Base-by-base conservation (phyloP, 192 early-diverging fungal species). In the Coemansia sp. region DNA sequence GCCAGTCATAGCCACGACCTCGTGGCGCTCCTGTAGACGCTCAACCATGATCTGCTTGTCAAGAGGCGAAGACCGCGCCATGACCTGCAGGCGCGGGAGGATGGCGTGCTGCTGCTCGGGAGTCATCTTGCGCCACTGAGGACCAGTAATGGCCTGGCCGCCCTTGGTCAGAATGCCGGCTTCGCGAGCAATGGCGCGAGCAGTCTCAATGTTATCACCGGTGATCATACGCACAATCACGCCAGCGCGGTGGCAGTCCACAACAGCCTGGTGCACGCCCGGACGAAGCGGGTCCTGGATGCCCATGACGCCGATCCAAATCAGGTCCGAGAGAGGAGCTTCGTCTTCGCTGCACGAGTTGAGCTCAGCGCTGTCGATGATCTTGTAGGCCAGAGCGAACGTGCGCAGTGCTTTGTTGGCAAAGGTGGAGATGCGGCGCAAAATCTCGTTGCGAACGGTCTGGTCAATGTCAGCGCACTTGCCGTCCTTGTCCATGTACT, bases 141-240 rank as follows among this genome's bases (percentile, higher is more conserved):
- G 95, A 2, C 98, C 98, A 70, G 97, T 95, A 88, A 99, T 95
- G 55, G 94, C 90, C 39, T 95, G 87, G 27, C 96, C 97, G 61
- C 92, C 93, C 75, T 72, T 75, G 2, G 85, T 84, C 20, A 87
- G 87, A 15, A 91, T 92, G 58, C 92, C 92, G 55, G 98, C 98
- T 34, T 94, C 95, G 66, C 95, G 96, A 40, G 97, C 98, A 79
- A 99, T 99, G 9, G 95, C 91, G 50, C 91, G 89, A 2, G 98
- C 98, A 1, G 98, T 99, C 1, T 91, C 80, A 47, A 95, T 66
- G 75, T 97, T 97, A 85, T 99, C 98, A 61, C 98, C 98, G 1
- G 98, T 99, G n/a, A 99, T 95, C 98, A 99, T 99, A 10, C 97
- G 92, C 57, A 99, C 94, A 81, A 92, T 88, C 24, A 99, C 92